Evolutionary conservation across 441 rosid species (phyloP), one percentile per base, ranked within the genome.

Genomic region (Brassica balearica): DNA sequence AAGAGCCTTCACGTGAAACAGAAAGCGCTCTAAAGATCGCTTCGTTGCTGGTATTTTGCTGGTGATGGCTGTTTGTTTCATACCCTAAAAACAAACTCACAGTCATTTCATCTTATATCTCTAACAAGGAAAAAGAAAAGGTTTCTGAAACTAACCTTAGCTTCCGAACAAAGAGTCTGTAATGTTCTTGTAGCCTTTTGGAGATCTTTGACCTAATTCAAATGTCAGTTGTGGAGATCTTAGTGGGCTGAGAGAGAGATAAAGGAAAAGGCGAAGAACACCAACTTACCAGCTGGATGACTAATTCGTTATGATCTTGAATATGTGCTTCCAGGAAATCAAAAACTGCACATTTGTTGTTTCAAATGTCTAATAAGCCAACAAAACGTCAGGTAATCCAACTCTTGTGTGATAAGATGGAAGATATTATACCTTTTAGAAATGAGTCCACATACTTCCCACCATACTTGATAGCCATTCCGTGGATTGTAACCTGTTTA

Each of bases 81-180:
- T 79, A 48, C 93, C 97, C 98, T 93, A 22, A 80, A 59, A 79
- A 65, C 38, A 69, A 68, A 64, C 70, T 72, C 80, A 27, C 43
- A 62, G 68, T 81, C 14, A 41, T 48, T 32, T 36, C 62, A 34
- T 74, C 63, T 15, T 29, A 1, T 51, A 6, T 67, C 22, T 43
- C 36, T 60, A 5, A 62, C 12, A 63, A 38, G 48, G 48, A 22
- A 27, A 38, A 38, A 38, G 2, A n/a, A 36, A 8, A 17, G 14
- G 62, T 29, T 4, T 65, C 55, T 72, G 14, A 66, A 59, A 75
- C 85, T 81, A 75, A 93, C 97, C 93, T 93, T 93, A 75, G 97
- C 98, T 85, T 94, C 96, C 65, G 94, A 92, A 82, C 97, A 94
- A 10, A 92, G 65, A 68, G 97, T 89, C 87, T 94, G 98, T 78